Evolutionary conservation across 2,329 filamentous ascomycete species (phyloP).

Genomic region (Fonsecaea nubica): DNA sequence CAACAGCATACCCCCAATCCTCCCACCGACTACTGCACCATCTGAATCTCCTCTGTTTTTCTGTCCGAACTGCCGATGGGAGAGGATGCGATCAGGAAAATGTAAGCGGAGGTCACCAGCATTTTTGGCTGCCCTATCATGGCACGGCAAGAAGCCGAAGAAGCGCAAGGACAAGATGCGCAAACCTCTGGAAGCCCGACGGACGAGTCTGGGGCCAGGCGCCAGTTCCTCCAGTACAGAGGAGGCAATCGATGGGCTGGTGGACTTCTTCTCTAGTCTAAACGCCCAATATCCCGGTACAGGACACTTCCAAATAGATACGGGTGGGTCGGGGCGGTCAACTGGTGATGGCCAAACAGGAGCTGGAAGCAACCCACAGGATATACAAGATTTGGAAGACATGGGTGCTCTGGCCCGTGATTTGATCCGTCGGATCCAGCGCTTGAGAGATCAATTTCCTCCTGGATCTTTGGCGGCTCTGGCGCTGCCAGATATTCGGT

Average conservation of each 20-base stretch:
- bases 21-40: slow-evolving; percentile 16
- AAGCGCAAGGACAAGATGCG: slow-evolving; percentile 36
- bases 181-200: slow-evolving; percentile 35
- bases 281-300: slow-evolving; percentile 23
- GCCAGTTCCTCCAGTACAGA: slow-evolving; percentile 13
- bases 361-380: slow-evolving; percentile 14
- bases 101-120: slow-evolving; percentile 37
- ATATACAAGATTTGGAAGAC: slow-evolving; percentile 38
- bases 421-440: slow-evolving; percentile 38
- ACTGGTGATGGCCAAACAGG: background rate
- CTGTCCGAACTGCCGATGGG: slow-evolving; percentile 41
- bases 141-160: slow-evolving; percentile 32
- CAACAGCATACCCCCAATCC: background rate
- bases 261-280: slow-evolving; percentile 36
- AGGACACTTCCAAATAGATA: slow-evolving; percentile 7
- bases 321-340: background rate
- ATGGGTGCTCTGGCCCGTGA: slow-evolving; percentile 37
- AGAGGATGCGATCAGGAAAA: slow-evolving; percentile 38
- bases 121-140: slow-evolving; percentile 30
- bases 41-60: slow-evolving; percentile 35
- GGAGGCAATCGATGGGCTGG: slow-evolving; percentile 35
- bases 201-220: slow-evolving; percentile 14
- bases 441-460: slow-evolving; percentile 37
- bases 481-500: slow-evolving; percentile 37
- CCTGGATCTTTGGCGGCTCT: slow-evolving; percentile 38